These are phyloP conservation scores for Trichoderma semiorbis DNA, from an alignment of 2,329 filamentous ascomycete genomes.

Conservation along the genomic window DNA sequence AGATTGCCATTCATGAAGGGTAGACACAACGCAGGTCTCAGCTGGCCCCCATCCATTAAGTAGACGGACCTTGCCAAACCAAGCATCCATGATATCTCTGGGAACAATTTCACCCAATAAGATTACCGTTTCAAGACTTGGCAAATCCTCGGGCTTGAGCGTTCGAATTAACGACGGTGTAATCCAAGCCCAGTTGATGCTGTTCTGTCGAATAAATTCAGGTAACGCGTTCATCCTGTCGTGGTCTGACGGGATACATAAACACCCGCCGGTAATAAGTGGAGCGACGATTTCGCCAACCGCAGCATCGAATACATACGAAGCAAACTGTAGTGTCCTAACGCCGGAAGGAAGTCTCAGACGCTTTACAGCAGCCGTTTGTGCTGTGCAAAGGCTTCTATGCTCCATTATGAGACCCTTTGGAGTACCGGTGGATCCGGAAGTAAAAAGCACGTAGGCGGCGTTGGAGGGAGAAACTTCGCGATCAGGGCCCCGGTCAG, in stretches of 20 bases:
- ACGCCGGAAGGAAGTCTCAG: background rate
- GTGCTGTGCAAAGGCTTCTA: constrained; percentile 8
- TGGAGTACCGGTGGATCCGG: constrained; percentile 2
- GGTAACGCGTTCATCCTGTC: constrained; percentile 16
- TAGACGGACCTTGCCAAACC: constrained; percentile 18
- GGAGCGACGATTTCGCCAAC: constrained; percentile 13
- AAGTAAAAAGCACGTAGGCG: constrained; percentile 13
- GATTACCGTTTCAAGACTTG: background rate
- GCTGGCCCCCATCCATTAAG: constrained; percentile 25
- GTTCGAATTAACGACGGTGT: constrained; percentile 16
- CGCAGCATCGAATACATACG: constrained; percentile 16
- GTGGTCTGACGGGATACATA: constrained; percentile 11
- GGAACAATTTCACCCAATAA: constrained; percentile 18
- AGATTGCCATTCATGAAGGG: constrained; percentile 16
- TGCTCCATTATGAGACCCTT: constrained; percentile 18
- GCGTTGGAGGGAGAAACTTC: constrained; percentile 4
- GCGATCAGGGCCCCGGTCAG: background rate
- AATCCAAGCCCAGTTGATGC: constrained; percentile 11
- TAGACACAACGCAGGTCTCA: constrained; percentile 18
- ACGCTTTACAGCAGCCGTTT: background rate
- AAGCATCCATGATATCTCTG: constrained; percentile 13
- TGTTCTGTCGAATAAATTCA: constrained; percentile 4
- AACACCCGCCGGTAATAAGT: constrained; percentile 5
- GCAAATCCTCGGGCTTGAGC: background rate
- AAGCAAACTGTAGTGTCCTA: constrained; percentile 9